Conservation (phyloP, 805 yeast genomes). For the Priceomyces haplophilus region DNA sequence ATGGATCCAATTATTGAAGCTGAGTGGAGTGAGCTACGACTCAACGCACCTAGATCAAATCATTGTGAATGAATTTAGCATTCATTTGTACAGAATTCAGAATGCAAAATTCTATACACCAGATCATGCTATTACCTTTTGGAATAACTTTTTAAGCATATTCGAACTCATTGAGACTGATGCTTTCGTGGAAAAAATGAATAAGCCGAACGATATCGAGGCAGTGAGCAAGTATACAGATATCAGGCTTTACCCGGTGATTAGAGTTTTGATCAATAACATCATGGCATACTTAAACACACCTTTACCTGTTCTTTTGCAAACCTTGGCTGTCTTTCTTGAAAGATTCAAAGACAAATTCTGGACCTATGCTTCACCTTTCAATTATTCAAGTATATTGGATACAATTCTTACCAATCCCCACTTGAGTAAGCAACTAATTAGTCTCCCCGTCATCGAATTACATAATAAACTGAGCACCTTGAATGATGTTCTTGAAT, state of each 20-base stretch:
- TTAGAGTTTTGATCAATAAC: conserved; percentile 47
- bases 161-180: conserved; percentile 32
- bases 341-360: conserved; percentile 40
- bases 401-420: conserved; percentile 61
- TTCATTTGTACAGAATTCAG: conserved; percentile 52
- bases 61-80: conserved; percentile 53
- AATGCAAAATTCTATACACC: conserved; percentile 48
- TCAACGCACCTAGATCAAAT: conserved; percentile 17
- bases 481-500: conserved; percentile 36
- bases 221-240: conserved; percentile 25
- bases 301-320: conserved; percentile 55
- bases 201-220: conserved; percentile 27
- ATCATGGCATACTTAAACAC: conserved; percentile 47
- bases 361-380: conserved; percentile 58
- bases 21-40: conserved; percentile 4
- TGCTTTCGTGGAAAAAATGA: conserved; percentile 28
- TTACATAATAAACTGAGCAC: conserved; percentile 10
- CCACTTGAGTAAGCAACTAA: conserved; percentile 38
- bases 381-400: conserved; percentile 51
- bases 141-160: conserved; percentile 40
- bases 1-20: conserved; percentile 7
- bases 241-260: conserved; percentile 34
- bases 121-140: conserved; percentile 41
- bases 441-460: conserved; percentile 6
- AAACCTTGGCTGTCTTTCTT: conserved; percentile 47